Evolutionary conservation across 371 early-diverging fungal species (phyloP), one percentile per base, ranked within the genome.

Genomic region (Phascolomyces articulosus): DNA sequence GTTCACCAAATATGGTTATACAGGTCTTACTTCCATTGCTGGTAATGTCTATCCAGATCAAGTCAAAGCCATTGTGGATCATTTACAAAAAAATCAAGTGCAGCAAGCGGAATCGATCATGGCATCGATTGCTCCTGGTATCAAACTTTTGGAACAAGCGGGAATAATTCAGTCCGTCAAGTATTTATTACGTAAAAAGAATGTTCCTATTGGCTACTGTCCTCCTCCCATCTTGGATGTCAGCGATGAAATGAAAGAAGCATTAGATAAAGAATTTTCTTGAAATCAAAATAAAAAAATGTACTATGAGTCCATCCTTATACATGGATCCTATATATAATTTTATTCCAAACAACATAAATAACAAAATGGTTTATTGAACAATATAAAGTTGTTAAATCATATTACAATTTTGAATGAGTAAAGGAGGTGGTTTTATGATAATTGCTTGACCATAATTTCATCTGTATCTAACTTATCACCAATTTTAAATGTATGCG

Each of bases 181-280:
- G 60, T 71, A 68, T 58, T 38, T 74, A n/a, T 56, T 74, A 21
- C 70, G 74, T 20, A 60, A 74, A 34, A 58, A 63, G 18, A 56
- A 56, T 40, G 68, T 65, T 11, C 71, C 71, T 21, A 63, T 65
- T 40, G 74, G 74, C 1, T 70, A 66, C 18, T 74, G 71, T 44
- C 60, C 66, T 38, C 40, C 63, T 15, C 74, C 74, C 38, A n/a
- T 74, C 18, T n/a, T 65, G 48, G 74, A 77, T 29, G 11, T 57
- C 40, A 40, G 40, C 40, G 57, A 57, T 11, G 57, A 57, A 40
- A 24, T 18, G 1, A 57, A 57, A 18, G 13, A 57, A 57, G 40
- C 57, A 40, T 40, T 57, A 24, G 57, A 57, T 38, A 3, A 57
- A 40, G 21, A 23, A 21, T 40, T 57, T 26, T 57, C 38, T 34